phyloP scores from a whole-genome alignment of 441 rosid genomes.

The Eruca vesicaria region DNA sequence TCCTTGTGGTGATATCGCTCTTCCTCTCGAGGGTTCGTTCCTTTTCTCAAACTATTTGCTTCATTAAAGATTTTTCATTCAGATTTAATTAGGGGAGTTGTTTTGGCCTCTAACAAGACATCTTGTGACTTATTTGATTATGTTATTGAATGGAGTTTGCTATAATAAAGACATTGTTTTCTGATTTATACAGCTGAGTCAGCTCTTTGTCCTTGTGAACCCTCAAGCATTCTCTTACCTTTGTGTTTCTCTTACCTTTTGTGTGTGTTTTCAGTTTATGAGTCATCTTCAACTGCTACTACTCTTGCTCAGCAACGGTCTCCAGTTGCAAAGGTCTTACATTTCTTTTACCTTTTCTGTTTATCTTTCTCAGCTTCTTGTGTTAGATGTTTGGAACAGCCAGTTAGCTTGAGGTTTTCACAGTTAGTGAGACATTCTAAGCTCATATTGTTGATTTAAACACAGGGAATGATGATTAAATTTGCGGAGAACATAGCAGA shows the following conservation, averaged over 20 bases:
- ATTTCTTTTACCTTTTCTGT: not conserved
- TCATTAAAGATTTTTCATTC: not conserved
- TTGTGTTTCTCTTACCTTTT: too few species aligned
- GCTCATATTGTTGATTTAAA: not conserved
- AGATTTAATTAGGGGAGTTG: not conserved
- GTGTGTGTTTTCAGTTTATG: constrained; percentile 51
- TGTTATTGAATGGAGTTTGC: not conserved
- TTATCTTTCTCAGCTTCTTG: not conserved
- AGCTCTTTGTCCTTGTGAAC: too few species aligned
- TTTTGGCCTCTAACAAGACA: not conserved
- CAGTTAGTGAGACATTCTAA: not conserved
- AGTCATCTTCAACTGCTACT: constrained; percentile 45
- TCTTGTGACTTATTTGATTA: not conserved
- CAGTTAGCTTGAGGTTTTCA: not conserved
- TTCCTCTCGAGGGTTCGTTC: constrained; percentile 75
- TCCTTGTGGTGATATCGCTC: constrained; percentile 70
- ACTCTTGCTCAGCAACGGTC: constrained; percentile 79
- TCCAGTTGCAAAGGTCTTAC: constrained; percentile 54
- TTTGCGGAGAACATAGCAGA: constrained; percentile 75
- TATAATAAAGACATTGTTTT: not conserved
- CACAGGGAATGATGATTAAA: constrained; percentile 78
- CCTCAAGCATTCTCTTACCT: too few species aligned
- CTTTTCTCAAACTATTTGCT: not conserved
- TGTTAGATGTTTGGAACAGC: not conserved
- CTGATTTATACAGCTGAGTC: too few species aligned